Base-by-base conservation (phyloP, 176 grass and related monocot genomes). In the Lolium multiflorum region DNA sequence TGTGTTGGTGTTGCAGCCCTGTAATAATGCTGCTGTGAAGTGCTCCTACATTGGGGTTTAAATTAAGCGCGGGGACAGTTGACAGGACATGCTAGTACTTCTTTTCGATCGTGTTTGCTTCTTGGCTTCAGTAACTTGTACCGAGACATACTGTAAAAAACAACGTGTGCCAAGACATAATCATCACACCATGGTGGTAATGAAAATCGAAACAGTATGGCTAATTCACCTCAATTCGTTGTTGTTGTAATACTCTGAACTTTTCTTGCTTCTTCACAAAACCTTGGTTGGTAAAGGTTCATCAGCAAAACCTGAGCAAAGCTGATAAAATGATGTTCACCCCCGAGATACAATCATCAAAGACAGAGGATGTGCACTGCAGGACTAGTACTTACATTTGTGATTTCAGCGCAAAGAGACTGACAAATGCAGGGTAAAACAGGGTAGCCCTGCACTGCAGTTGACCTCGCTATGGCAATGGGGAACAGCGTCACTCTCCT, bases 81-180 rank as follows among this genome's bases (percentile, higher is more conserved):
- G 63, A 78, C 62, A 69, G 54, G 80, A 83, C 41, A 60, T 50
- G 72, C 48, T 15, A 52, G 25, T 88, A 43, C 41, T 43, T 78
- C 63, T 49, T 82, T 49, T 44, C 57, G 31, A 82, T 76, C 60
- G 0, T 67, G 48, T 41, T 41, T 87, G 59, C 79, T 46, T 66
- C 21, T 82, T 77, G 71, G 62, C 72, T 67, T 82, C 31, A 67
- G 79, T 56, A 77, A 77, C 38, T 77, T 83, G n/a, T 59, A 10
- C 54, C 2, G 46, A 47, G 46, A 43, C 41, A 43, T 10, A 57
- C 5, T 2, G 17, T 57, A 7, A 26, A 15, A 12, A 65, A 31
- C 7, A 65, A 7, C 62, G 28, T 65, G 62, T 65, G 20, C 17
- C 24, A 44, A 74, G 47, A 65, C 78, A 66, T 51, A n/a, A 87